These are phyloP conservation scores for Xylariaceae sp. DNA, from an alignment of 2,329 filamentous ascomycete species.

Conservation along the genomic window DNA sequence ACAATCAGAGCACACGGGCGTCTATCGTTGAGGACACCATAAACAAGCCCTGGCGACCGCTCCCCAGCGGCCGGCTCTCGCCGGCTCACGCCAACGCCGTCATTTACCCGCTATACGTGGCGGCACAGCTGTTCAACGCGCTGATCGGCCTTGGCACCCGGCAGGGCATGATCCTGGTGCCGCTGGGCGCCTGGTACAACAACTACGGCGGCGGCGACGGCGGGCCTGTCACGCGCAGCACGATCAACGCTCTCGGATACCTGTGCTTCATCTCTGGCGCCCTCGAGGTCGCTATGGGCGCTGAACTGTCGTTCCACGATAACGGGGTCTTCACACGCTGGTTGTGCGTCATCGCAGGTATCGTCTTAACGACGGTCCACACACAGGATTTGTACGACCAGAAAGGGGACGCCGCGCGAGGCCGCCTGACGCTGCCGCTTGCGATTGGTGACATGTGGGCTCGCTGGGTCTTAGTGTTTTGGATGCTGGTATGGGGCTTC, in stretches of 20 bases:
- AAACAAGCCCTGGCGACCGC: slow-evolving; percentile 44
- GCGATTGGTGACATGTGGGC: slow-evolving; percentile 3
- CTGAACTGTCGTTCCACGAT: background rate
- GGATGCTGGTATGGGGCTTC: background rate
- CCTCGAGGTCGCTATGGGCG: slow-evolving; percentile 5
- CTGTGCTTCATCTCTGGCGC: slow-evolving; percentile 12
- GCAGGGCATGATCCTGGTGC: slow-evolving; percentile 13
- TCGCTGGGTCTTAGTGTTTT: background rate
- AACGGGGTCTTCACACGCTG: background rate
- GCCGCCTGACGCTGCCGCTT: slow-evolving; percentile 7
- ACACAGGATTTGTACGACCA: slow-evolving; percentile 15
- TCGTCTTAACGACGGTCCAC: slow-evolving; percentile 13
- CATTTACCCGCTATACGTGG: slow-evolving; percentile 21
- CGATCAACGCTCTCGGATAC: slow-evolving; percentile 17
- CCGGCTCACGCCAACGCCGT: slow-evolving; percentile 24
- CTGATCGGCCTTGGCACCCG: slow-evolving; percentile 28
- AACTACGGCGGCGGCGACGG: slow-evolving; percentile 37
- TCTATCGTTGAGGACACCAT: slow-evolving; percentile 37
- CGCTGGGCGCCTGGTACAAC: slow-evolving; percentile 40
- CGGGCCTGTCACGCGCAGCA: slow-evolving; percentile 8
- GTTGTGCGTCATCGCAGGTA: slow-evolving; percentile 2
- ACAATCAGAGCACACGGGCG: slow-evolving; percentile 37
- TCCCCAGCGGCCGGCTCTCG: slow-evolving; percentile 35
- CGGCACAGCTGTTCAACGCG: slow-evolving; percentile 14
- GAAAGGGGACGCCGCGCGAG: slow-evolving; percentile 1